Base-by-base conservation (phyloP, 129 eudicot genomes). In the carrot (Daucus carota) region DNA sequence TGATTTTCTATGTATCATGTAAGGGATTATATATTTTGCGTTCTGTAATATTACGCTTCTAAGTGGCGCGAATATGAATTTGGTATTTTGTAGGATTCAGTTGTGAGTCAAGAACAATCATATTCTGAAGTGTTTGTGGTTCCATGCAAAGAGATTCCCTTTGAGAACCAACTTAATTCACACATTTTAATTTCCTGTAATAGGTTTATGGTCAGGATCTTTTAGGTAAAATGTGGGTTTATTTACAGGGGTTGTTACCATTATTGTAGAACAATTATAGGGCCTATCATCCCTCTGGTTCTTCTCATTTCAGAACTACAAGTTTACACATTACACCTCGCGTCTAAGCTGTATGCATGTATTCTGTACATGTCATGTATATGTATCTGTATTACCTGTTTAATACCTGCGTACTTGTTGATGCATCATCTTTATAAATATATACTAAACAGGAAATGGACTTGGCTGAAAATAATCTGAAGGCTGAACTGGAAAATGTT, bases 401-500 rank as follows among this genome's bases (percentile, higher is more conserved):
- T 29, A 26, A 60, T 26, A 26, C 68, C 18, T 60, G 68, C n/a
- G n/a, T n/a, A n/a, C n/a, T n/a, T n/a, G n/a, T n/a, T n/a, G n/a
- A n/a, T n/a, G n/a, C 20, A 31, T 12, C 68, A 62, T 29, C 36
- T 62, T 62, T 82, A 94, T 92, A 90, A 81, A 40, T 92, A 87
- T 89, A 13, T 15, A 63, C 22, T 63, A 85, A 63, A 59, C 73
- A 63, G 70, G 70, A 63, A 9, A 63, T 63, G 70, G 40, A 63
- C 38, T 29, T 81, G 79, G 83, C 80, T 82, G 93, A 88, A 78
- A 52, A 72, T 59, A 62, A 76, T 52, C 78, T 85, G 63, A 77
- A 45, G 77, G 76, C 85, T 28, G 38, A 63, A 29, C 70, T 63
- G 29, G 38, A 41, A 63, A 63, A 29, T 31, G 10, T 63, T 63